phyloP scores from a whole-genome alignment of 169 alveolate genomes.

The Eimeria falciformis region DNA sequence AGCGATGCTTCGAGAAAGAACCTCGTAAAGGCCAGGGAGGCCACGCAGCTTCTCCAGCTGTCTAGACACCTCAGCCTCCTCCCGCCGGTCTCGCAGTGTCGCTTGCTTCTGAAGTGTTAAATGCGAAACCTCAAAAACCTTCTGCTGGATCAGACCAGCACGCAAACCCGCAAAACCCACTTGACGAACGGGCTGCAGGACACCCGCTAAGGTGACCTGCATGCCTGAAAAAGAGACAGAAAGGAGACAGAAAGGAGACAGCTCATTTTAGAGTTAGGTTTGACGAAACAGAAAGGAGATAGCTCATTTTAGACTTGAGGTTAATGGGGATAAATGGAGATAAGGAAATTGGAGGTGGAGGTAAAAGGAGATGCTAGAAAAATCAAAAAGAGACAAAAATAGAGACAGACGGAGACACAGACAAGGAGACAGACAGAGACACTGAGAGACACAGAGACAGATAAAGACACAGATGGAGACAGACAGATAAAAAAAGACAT shows the following conservation, averaged over 20 bases:
- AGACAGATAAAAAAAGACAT: neutral
- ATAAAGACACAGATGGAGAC: neutral
- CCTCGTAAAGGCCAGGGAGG: constrained; percentile 76
- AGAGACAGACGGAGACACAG: too few species aligned
- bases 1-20: constrained; percentile 93
- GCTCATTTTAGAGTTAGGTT: too few species aligned
- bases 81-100: constrained; percentile 11
- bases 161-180: constrained; percentile 50
- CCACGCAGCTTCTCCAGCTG: constrained; percentile 22
- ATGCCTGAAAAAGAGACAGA: neutral
- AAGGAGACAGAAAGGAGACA: neutral
- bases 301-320: too few species aligned
- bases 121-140: constrained; percentile 23
- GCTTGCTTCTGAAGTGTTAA: constrained; percentile 14
- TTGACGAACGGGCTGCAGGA: constrained; percentile 57
- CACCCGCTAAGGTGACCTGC: constrained; percentile 63
- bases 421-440: neutral
- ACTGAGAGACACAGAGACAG: neutral
- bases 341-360: neutral
- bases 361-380: neutral
- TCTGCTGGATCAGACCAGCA: constrained; percentile 19
- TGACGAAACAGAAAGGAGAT: neutral
- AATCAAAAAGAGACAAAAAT: neutral
- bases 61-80: neutral
- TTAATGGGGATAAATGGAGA: neutral